Base-by-base conservation (phyloP, 768 basidiomycete species). In the Termitomyces sp. region DNA sequence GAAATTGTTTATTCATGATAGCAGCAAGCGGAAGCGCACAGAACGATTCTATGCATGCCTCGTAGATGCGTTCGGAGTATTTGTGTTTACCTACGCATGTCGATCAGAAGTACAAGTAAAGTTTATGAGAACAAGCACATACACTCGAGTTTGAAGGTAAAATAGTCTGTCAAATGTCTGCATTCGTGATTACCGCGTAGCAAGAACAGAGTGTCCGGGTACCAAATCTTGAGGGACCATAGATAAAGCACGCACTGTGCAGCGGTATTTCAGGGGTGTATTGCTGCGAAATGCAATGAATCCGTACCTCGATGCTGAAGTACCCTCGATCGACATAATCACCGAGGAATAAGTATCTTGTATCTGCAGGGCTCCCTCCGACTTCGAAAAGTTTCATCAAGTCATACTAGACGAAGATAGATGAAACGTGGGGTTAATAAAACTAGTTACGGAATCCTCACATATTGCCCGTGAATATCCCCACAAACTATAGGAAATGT, bases 181-280 rank as follows among this genome's bases (percentile, higher is more conserved):
- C 97, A 99, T 78, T 99, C 97, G 73, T 99, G 97, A 68, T 99
- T 99, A 51, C 97, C 97, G 52, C 97, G 92, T 37, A 99, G 82
- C 42, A 99, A 84, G 81, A 96, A 98, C 39, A 98, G 80, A 30
- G 95, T 97, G 65, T 95, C 87, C 54, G 97, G 97, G 73, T 98
- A 98, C 95, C 96, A 98, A 72, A 99, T 98, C 79, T 99, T 99
- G 72, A 99, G 81, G 2, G 94, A 84, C 95, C 95, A 99, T 31
- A 99, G 82, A 73, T 99, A 99, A 48, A 98, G 78, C 20, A 98
- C 96, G 70, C 96, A 98, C 95, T 98, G 67, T 30, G 52, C 4
- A 24, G 44, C n/a, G 7, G 8, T 36, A 60, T 56, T 34, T 49
- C 39, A 51, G 58, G 61, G 57, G 64, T 65, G 58, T 20, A 54